Conservation (phyloP, 2,329 filamentous ascomycete species). For the Verticillium nonalfalfae region DNA sequence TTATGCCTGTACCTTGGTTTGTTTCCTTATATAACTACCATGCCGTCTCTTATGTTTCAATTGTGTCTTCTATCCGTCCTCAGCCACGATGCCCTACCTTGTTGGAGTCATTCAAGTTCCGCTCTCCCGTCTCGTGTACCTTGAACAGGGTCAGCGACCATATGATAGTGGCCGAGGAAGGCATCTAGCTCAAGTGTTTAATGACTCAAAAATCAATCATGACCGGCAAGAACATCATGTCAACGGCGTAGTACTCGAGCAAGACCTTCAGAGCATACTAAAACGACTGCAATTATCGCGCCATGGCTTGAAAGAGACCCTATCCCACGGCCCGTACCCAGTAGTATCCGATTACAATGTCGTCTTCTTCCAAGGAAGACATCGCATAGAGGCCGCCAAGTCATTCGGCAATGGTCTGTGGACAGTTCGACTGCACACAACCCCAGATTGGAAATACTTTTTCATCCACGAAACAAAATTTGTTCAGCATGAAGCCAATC, state of each 20-base stretch:
- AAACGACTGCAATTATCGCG: background rate
- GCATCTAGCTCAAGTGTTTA: slow-evolving; percentile 1
- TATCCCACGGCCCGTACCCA: slow-evolving; percentile 1
- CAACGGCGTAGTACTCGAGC: slow-evolving; percentile 1
- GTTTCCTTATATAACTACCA: background rate
- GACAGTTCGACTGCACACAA: slow-evolving; percentile 1
- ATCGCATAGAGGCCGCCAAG: slow-evolving; percentile 2
- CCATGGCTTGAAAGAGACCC: background rate
- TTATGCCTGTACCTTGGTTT: background rate
- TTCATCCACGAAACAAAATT: background rate
- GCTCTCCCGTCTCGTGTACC: background rate
- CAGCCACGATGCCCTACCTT: background rate
- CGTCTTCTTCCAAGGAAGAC: slow-evolving; percentile 1
- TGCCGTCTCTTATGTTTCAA: background rate
- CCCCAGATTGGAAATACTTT: background rate
- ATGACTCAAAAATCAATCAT: background rate
- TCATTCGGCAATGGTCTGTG: background rate
- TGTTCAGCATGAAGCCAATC: background rate
- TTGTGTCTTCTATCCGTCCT: background rate
- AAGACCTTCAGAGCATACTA: slow-evolving; percentile 1
- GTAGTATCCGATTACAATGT: background rate
- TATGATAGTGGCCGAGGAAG: background rate
- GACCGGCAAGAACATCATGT: background rate
- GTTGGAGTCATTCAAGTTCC: slow-evolving; percentile 1
- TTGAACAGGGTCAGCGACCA: background rate